Evolutionary conservation across 306 rosid species (phyloP).

Genomic region (Dicorynia guianensis): DNA sequence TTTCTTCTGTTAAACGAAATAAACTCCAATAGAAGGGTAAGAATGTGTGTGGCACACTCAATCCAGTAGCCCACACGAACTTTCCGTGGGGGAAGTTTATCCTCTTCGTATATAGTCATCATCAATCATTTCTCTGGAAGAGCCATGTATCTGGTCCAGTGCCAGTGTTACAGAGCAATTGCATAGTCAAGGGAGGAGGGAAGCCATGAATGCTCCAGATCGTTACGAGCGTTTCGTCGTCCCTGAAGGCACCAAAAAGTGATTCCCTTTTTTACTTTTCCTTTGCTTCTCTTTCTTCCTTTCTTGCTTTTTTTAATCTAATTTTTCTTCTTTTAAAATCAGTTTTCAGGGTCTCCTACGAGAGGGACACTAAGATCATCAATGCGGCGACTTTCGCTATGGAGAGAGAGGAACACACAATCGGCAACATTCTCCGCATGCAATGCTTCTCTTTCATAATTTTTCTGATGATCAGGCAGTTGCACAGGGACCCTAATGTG

Average conservation of each 20-base stretch:
- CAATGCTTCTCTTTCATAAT: slow-evolving; percentile 20
- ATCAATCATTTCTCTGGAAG: too few relatives aligned
- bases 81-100: too few relatives aligned
- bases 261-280: background rate
- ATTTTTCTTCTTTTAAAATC: background rate
- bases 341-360: slow-evolving; percentile 79
- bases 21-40: too few relatives aligned
- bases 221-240: slow-evolving; percentile 96
- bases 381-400: slow-evolving; percentile 83
- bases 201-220: slow-evolving; percentile 92
- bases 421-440: slow-evolving; percentile 93
- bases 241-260: slow-evolving; percentile 94
- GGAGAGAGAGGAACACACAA: slow-evolving; percentile 93
- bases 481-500: slow-evolving; percentile 85
- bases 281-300: background rate
- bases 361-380: slow-evolving; percentile 94
- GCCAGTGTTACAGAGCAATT: too few relatives aligned
- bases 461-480: slow-evolving; percentile 60
- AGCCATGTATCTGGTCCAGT: too few relatives aligned
- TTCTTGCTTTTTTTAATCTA: background rate
- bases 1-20: too few relatives aligned
- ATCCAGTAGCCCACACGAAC: too few relatives aligned
- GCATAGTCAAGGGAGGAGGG: background rate
- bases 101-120: too few relatives aligned
- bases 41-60: too few relatives aligned